Conservation (phyloP, 805 yeast species). For the Candida maris region DNA sequence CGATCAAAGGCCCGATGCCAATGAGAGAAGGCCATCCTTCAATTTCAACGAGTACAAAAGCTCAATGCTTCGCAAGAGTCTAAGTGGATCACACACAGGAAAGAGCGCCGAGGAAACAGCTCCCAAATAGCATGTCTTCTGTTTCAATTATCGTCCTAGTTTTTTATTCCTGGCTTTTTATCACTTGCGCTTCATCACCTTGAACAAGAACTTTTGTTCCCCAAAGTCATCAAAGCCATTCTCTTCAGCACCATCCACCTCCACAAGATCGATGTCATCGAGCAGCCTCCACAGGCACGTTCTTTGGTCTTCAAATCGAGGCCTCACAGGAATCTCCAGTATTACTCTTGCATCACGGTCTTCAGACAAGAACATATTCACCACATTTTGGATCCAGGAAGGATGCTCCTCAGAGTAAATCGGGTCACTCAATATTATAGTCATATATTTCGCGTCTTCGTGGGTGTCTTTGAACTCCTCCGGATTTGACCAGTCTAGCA, state of each 20-base stretch:
- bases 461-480: conserved; percentile 22
- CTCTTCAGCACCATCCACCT: conserved; percentile 41
- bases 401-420: conserved; percentile 85
- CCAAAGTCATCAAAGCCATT: conserved; percentile 88
- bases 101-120: too few relatives aligned
- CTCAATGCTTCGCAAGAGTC: conserved; percentile 23
- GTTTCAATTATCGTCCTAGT: not conserved
- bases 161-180: not conserved
- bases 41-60: conserved; percentile 25
- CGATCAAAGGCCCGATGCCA: not conserved
- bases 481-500: conserved; percentile 79
- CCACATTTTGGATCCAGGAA: conserved; percentile 58
- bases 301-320: conserved; percentile 63
- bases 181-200: conserved; percentile 26
- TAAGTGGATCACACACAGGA: conserved; percentile 15
- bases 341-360: conserved; percentile 43
- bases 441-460: conserved; percentile 38
- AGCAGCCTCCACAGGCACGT: conserved; percentile 55
- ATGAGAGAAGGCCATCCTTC: conserved; percentile 15
- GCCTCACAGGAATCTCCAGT: conserved; percentile 74
- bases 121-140: not conserved
- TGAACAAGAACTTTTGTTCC: conserved; percentile 53
- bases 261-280: conserved; percentile 32
- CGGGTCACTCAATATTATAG: conserved; percentile 81
- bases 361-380: conserved; percentile 42